Conservation (phyloP, 2,329 filamentous ascomycete genomes). For the Cladophialophora bantiana region DNA sequence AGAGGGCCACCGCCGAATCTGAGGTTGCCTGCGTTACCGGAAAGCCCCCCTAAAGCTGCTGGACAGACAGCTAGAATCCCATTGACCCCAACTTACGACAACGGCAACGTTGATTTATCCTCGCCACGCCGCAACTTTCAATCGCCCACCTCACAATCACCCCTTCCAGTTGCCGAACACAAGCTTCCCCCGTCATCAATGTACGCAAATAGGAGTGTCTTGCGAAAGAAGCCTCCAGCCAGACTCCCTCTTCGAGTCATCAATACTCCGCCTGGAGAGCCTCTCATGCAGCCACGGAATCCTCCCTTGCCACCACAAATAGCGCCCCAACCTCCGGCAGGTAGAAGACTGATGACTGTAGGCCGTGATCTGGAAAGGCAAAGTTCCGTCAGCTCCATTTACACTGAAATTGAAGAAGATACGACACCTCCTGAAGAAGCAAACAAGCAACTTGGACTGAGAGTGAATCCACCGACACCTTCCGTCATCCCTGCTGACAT, state of each 20-base stretch:
- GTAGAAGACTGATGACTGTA: neutral
- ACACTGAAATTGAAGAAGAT: constrained; percentile 41
- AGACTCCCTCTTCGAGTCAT: constrained; percentile 23
- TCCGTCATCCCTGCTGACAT: constrained; percentile 35
- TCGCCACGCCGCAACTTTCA: constrained; percentile 18
- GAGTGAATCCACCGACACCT: constrained; percentile 38
- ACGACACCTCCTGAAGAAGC: constrained; percentile 35
- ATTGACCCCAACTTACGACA: constrained; percentile 41
- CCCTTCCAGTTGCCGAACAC: constrained; percentile 24
- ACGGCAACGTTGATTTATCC: constrained; percentile 34
- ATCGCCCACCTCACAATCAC: constrained; percentile 11
- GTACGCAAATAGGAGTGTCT: constrained; percentile 28
- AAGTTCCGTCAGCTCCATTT: constrained; percentile 41
- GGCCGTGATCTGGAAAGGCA: constrained; percentile 15
- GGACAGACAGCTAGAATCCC: constrained; percentile 47
- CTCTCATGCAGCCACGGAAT: constrained; percentile 21
- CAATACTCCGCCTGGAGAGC: constrained; percentile 11
- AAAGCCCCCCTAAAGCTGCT: constrained; percentile 39
- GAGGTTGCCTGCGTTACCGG: constrained; percentile 27
- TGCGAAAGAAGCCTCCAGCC: constrained; percentile 28
- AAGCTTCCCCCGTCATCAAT: constrained; percentile 35
- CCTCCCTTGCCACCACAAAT: constrained; percentile 16
- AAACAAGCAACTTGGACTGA: constrained; percentile 32
- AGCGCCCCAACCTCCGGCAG: neutral
- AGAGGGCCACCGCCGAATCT: constrained; percentile 24